These are phyloP conservation scores for Metarhizium brunneum DNA, from an alignment of 2,329 filamentous ascomycete genomes.

Conservation along the genomic window DNA sequence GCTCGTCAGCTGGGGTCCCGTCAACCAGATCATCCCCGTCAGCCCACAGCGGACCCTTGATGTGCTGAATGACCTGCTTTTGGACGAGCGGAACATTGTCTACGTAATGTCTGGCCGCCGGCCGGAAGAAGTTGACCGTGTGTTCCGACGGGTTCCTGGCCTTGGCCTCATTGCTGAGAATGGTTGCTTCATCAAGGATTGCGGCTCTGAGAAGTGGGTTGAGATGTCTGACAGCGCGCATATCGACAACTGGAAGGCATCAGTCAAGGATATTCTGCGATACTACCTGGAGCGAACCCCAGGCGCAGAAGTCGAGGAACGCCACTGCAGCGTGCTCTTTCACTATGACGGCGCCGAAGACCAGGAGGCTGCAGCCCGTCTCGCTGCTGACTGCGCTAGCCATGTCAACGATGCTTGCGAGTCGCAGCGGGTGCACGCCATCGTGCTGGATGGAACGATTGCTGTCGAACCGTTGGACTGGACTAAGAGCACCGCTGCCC, in stretches of 20 bases:
- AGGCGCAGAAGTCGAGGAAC: conserved; percentile 78
- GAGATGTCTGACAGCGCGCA: conserved; percentile 65
- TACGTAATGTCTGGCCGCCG: conserved; percentile 90
- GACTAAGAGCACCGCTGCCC: conserved; percentile 78
- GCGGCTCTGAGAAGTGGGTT: conserved; percentile 60
- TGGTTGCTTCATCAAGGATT: conserved; percentile 77
- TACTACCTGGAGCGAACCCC: conserved; percentile 90
- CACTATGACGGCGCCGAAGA: conserved; percentile 81
- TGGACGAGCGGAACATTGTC: conserved; percentile 73
- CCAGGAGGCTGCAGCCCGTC: conserved; percentile 61
- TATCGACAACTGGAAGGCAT: conserved; percentile 71
- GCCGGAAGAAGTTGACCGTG: conserved; percentile 76
- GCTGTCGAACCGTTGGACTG: conserved; percentile 78
- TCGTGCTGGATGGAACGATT: conserved; percentile 70
- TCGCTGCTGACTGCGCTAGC: conserved; percentile 82
- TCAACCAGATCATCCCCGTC: conserved; percentile 74
- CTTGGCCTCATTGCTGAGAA: conserved; percentile 91
- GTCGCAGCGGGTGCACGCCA: conserved; percentile 72
- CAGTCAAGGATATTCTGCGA: conserved; percentile 70
- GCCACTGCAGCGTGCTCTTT: conserved; percentile 86
- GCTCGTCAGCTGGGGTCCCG: conserved; percentile 76
- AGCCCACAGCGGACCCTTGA: conserved; percentile 78
- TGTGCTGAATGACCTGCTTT: conserved; percentile 69
- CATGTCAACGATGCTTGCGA: conserved; percentile 94
- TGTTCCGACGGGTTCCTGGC: conserved; percentile 76